Conservation (phyloP, 352 stramenopile species). For the Phytophthora rubi region DNA sequence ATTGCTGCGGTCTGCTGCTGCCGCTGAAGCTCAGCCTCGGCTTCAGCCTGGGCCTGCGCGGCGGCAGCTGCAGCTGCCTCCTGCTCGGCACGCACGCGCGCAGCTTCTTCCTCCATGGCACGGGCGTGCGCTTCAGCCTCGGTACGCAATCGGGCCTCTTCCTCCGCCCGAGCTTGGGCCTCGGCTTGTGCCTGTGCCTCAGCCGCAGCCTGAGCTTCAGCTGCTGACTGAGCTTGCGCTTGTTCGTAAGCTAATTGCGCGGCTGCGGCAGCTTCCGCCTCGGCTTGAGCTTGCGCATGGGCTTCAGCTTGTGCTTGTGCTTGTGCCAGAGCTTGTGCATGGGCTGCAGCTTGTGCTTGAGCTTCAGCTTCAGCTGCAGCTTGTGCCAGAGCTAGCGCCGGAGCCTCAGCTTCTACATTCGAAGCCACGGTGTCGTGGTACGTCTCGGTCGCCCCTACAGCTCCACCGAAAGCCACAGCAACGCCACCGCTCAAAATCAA, state of each 20-base stretch:
- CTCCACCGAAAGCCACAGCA: conserved; percentile 16
- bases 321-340: conserved; percentile 1
- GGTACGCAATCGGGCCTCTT: conserved; percentile 32
- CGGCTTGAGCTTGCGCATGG: conserved; percentile 32
- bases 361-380: conserved; percentile 35
- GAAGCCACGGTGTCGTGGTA: conserved; percentile 26
- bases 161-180: conserved; percentile 34
- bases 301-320: conserved; percentile 37
- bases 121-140: conserved; percentile 42
- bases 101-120: conserved; percentile 32
- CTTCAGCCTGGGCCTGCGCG: conserved; percentile 38
- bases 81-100: conserved; percentile 34
- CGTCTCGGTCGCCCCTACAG: conserved; percentile 12
- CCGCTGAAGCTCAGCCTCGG: conserved; percentile 35
- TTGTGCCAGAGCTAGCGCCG: conserved; percentile 31
- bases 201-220: conserved; percentile 29
- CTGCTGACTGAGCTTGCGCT: conserved; percentile 33
- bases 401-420: conserved; percentile 30
- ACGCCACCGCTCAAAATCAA: conserved; percentile 48
- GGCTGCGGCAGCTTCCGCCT: conserved; percentile 18
- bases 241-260: conserved; percentile 34
- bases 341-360: too few relatives aligned
- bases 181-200: conserved; percentile 27
- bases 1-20: conserved; percentile 38
- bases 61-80: conserved; percentile 18